These are phyloP conservation scores for Stentor roeselii DNA, from an alignment of 73 alveolate species.

Conservation along the genomic window DNA sequence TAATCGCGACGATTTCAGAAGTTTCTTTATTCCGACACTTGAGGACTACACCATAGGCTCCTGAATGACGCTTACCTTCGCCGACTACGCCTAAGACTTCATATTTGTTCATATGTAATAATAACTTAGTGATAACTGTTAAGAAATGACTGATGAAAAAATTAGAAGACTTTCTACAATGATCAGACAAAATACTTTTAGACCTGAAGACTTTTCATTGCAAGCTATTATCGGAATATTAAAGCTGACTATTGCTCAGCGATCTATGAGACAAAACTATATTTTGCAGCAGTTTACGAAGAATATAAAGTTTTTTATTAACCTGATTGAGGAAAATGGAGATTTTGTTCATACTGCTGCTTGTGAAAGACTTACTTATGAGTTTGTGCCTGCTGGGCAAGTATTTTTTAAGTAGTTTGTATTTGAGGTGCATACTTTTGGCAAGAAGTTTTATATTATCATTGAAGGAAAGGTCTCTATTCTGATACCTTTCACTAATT, in stretches of 20 bases:
- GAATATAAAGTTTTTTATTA: slow-evolving; percentile 1
- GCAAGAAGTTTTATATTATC: slow-evolving; percentile 52
- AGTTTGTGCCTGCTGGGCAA: slow-evolving; percentile 10
- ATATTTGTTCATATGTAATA: slow-evolving; percentile 63
- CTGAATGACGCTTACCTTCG: slow-evolving; percentile 43
- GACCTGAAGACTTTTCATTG: background rate
- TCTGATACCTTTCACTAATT: slow-evolving; percentile 40
- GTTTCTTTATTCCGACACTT: slow-evolving; percentile 74
- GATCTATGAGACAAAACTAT: background rate
- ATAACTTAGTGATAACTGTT: no score
- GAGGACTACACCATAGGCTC: slow-evolving; percentile 85
- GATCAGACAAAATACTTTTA: background rate
- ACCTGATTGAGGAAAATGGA: background rate
- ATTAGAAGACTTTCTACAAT: background rate
- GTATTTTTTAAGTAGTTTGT: background rate
- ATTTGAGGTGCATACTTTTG: slow-evolving; percentile 14
- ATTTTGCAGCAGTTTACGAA: slow-evolving; percentile 11
- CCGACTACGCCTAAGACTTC: slow-evolving; percentile 78
- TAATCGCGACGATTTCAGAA: slow-evolving; percentile 86
- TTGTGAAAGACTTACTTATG: background rate
- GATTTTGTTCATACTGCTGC: background rate
- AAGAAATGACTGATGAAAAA: background rate
- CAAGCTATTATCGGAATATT: background rate
- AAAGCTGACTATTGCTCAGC: background rate
- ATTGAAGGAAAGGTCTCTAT: slow-evolving; percentile 46